Base-by-base conservation (phyloP, 768 basidiomycete species). In the Rhodotorula graminis region DNA sequence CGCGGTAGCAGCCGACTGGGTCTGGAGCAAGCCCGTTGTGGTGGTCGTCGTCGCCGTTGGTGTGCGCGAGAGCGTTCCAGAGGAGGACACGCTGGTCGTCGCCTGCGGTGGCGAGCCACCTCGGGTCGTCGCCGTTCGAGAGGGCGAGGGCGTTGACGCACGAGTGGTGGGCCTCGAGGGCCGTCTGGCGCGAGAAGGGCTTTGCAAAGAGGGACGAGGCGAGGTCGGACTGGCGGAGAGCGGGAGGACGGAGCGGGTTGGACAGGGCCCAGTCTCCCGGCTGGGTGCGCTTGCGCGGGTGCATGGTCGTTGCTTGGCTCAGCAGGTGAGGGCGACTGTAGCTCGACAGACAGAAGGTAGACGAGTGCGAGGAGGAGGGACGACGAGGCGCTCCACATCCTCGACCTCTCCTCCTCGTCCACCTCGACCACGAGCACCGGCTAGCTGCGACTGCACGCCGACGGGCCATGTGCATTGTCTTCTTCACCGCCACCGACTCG, bases 101-200 rank as follows among this genome's bases (percentile, higher is more conserved):
- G 2, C 74, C 74, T 0, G 67, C 74, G 46, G 55, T 66, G 2
- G 74, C 74, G 5, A 75, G 64, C 70, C 67, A 75, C 19, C 65
- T n/a, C 5, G 67, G 67, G 42, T 63, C 67, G 2, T 46, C 44
- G 15, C 25, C 29, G 11, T 3, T 27, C 0, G 67, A 65, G 56
- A 69, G 46, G 2, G 67, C 65, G 23, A 75, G 64, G 2, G 70
- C 71, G 55, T 75, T 75, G 33, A 75, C 70, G 50, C 74, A 77
- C 6, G 58, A 50, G 47, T 74, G 72, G 60, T 74, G 70, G 7
- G 66, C 73, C 0, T 10, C 19, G 31, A 61, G 56, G 2, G 65
- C 67, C 6, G 65, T 65, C 42, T 63, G 50, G 14, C n/a, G 4
- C 23, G 23, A 8, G 44, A 60, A 50, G 37, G 33, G n/a, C 2